Conservation (phyloP, 331 rosid genomes). For the Pyracantha coccinea region DNA sequence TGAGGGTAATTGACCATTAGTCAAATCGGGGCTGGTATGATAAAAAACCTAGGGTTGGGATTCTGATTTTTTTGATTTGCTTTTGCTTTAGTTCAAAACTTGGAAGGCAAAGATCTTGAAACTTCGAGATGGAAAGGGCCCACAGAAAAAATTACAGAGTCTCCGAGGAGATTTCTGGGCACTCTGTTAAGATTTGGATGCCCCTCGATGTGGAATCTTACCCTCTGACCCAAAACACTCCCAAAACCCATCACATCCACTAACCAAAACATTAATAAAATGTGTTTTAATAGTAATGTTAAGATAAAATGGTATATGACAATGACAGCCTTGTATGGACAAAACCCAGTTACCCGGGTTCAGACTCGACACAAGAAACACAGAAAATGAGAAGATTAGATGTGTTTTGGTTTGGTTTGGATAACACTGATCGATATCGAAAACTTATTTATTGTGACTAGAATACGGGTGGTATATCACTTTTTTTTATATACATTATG, state of each 20-base stretch:
- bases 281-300: not conserved
- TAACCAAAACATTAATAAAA: not conserved
- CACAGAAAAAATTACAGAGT: not conserved
- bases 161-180: conserved; percentile 18
- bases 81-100: not conserved
- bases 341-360: not conserved
- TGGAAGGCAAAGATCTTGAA: not conserved
- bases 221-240: not conserved
- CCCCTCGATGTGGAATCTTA: conserved; percentile 8
- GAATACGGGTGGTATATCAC: accelerated
- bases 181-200: conserved; percentile 7
- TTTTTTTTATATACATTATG: too few species aligned
- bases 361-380: not conserved
- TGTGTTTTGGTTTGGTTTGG: not conserved
- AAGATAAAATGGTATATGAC: too few species aligned
- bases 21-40: conserved; percentile 1
- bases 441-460: accelerated
- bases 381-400: not conserved
- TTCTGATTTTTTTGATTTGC: not conserved
- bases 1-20: not conserved
- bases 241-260: not conserved
- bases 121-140: not conserved
- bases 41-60: not conserved
- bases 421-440: too few species aligned
- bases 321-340: not conserved